phyloP scores from a whole-genome alignment of 2,329 filamentous ascomycete species.

The Pseudogymnoascus sp. region DNA sequence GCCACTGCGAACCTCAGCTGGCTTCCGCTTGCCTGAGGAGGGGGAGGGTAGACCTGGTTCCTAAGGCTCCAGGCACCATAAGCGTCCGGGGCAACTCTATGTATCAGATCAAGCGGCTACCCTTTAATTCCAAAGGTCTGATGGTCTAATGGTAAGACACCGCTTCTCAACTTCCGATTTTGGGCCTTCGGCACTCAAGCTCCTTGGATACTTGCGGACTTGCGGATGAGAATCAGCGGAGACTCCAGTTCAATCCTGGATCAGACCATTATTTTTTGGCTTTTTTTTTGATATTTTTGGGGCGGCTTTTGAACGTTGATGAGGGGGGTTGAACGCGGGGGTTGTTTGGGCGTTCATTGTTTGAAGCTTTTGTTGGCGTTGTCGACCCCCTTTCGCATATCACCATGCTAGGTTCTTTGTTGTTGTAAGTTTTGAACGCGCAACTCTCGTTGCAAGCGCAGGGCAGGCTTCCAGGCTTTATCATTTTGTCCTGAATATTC shows the following conservation, averaged over 20 bases:
- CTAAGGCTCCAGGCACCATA: not conserved
- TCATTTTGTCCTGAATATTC: not conserved
- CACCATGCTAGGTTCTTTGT: not conserved
- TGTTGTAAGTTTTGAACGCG: not conserved
- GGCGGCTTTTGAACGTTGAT: not conserved
- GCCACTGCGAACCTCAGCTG: too few relatives aligned
- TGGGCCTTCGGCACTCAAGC: not conserved
- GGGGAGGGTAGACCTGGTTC: not conserved
- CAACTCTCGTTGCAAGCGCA: not conserved
- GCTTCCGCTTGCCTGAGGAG: not conserved
- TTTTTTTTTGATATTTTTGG: not conserved
- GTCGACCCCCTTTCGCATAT: not conserved
- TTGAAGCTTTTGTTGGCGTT: not conserved
- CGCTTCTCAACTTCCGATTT: constrained; percentile 5
- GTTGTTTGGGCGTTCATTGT: not conserved
- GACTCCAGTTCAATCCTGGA: not conserved
- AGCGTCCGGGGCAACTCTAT: not conserved
- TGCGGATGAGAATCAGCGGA: constrained; percentile 7
- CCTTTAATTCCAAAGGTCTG: not conserved
- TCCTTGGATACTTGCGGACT: not conserved
- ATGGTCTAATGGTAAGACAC: not conserved
- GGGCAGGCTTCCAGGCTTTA: not conserved
- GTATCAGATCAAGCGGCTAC: not conserved
- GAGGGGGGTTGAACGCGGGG: not conserved
- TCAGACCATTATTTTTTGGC: not conserved